Base-by-base conservation (phyloP, 2,329 filamentous ascomycete species). In the Pseudogymnoascus sp. region DNA sequence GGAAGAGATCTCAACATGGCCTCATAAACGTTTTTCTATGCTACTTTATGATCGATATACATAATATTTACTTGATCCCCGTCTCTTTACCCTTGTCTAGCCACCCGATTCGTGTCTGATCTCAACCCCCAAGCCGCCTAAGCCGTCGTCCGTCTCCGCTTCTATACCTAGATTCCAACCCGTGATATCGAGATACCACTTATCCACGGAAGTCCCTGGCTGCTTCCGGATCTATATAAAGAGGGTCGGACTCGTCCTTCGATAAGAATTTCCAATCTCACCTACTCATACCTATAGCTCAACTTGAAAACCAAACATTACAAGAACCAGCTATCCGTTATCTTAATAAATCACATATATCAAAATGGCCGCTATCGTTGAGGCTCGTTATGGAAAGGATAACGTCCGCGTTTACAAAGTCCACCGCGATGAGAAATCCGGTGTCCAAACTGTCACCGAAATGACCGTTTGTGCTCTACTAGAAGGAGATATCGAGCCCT, bases 381-480 rank as follows among this genome's bases (percentile, higher is more conserved):
- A 84, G 72, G 90, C 90, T 71, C 86, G 88, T 75, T 93, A 93
- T 76, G 90, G 90, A 80, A 93, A 99, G 86, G 95, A 98, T 85
- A 98, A 99, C 80, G 89, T 99, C 83, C 93, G 95, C 73, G 86
- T 99, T 72, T 96, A 90, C 86, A 99, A 99, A 79, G 92, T 97
- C 73, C 83, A 96, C 73, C 87, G 86, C 72, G 87, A 98, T 76
- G 81, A 86, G 74, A 81, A 86, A 72, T 89, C 90, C 16, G 89
- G 90, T 64, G 81, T 86, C 21, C 93, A 99, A 77, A 90, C 88
- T 6, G 90, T 98, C 70, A 90, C 89, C 45, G 95, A 99, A 79
- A 96, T 96, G 89, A 97, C 92, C 43, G 90, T 99, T 71, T 90
- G 90, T 79, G 92, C 92, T 68, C 83, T 98, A 62, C 85, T 99